Conservation (phyloP, 257 asterid genomes). For the Linderniella brevidens region DNA sequence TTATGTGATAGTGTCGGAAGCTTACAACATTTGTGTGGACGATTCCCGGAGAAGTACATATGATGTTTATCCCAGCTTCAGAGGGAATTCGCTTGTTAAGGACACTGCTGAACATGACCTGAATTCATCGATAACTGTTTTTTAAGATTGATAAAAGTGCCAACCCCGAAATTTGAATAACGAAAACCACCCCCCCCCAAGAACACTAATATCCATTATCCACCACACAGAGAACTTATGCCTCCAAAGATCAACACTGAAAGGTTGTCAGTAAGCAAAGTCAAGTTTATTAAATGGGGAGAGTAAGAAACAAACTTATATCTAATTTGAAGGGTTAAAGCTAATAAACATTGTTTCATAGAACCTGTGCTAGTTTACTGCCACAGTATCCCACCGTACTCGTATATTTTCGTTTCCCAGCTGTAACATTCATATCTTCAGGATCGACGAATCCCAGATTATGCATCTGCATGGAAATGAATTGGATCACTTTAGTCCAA, state of each 20-base stretch:
- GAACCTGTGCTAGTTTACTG: constrained; percentile 92
- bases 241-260: background rate
- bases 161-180: background rate
- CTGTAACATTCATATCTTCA: constrained; percentile 82
- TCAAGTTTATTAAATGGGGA: background rate
- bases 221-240: too few relatives aligned
- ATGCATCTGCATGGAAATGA: constrained; percentile 52
- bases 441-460: constrained; percentile 89
- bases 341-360: constrained; percentile 5
- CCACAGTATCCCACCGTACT: constrained; percentile 67
- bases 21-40: constrained; percentile 97
- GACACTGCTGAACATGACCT: constrained; percentile 89
- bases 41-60: constrained; percentile 86
- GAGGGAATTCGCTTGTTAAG: constrained; percentile 80
- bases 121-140: constrained; percentile 12
- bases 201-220: background rate
- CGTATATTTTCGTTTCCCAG: constrained; percentile 68
- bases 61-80: constrained; percentile 74
- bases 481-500: constrained; percentile 5
- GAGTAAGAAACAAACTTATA: background rate
- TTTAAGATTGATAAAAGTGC: background rate
- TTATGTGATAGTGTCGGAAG: constrained; percentile 7
- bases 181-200: background rate
- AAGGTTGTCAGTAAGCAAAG: background rate
- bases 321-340: constrained; percentile 1